Conservation (phyloP, 208 protist species). For the Naegleria gruberi region DNA sequence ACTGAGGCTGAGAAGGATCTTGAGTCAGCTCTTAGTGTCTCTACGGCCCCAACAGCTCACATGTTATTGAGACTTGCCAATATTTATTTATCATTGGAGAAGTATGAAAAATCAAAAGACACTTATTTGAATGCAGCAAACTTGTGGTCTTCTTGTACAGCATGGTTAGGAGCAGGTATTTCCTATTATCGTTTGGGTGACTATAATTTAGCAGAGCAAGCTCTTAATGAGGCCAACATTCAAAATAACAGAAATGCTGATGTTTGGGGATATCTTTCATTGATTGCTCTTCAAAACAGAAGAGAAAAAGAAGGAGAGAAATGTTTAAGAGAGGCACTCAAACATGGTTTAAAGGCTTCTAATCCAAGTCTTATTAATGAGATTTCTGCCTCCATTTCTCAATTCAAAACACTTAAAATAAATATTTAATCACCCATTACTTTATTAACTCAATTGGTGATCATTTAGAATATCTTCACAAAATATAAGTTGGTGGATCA, state of each 20-base stretch:
- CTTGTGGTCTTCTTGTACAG: constrained; percentile 61
- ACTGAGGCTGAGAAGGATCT: constrained; percentile 30
- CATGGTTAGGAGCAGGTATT: constrained; percentile 72
- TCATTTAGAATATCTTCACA: constrained; percentile 15
- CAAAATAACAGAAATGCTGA: constrained; percentile 67
- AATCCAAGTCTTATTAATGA: constrained; percentile 34
- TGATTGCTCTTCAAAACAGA: constrained; percentile 48
- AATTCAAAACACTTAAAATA: background rate
- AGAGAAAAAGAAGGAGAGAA: constrained; percentile 51
- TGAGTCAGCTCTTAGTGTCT: constrained; percentile 28
- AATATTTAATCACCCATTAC: background rate
- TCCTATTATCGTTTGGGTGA: constrained; percentile 64
- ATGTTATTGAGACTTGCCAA: constrained; percentile 65
- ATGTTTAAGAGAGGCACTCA: constrained; percentile 53
- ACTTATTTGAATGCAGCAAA: constrained; percentile 58
- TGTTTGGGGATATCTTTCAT: constrained; percentile 67
- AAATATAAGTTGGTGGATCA: constrained; percentile 15
- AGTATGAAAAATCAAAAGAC: constrained; percentile 60
- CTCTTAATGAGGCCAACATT: constrained; percentile 71
- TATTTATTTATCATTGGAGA: constrained; percentile 54
- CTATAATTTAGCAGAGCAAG: constrained; percentile 59
- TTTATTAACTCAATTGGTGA: background rate
- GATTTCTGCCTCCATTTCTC: background rate
- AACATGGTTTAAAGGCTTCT: constrained; percentile 53
- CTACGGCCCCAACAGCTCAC: background rate